Evolutionary conservation across 1,284 basidiomycete species (phyloP).

Genomic region (Cryptococcus hybrid): DNA sequence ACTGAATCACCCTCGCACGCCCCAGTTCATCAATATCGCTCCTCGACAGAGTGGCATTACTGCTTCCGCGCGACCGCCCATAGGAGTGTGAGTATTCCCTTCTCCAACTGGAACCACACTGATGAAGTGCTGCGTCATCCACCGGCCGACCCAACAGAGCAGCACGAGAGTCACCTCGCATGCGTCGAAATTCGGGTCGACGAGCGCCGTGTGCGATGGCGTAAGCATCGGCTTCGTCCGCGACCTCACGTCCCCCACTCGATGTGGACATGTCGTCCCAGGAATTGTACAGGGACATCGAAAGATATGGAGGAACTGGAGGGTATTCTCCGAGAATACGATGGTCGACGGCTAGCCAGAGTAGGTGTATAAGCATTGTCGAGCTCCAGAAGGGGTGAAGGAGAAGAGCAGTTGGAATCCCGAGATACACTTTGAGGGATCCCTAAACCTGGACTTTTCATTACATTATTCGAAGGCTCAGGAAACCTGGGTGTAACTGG

Average conservation of each 20-base stretch:
- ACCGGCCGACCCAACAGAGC: constrained; percentile 28
- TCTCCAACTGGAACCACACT: constrained; percentile 10
- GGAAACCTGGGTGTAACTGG: neutral
- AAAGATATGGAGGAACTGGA: constrained; percentile 1
- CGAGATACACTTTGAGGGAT: neutral
- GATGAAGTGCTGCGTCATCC: constrained; percentile 14
- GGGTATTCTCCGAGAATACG: neutral
- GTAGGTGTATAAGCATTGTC: neutral
- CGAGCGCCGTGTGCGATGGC: constrained; percentile 25
- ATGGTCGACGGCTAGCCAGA: neutral
- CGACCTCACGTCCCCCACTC: constrained; percentile 29
- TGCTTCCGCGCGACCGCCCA: constrained; percentile 1
- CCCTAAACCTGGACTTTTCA: neutral
- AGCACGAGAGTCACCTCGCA: constrained; percentile 36
- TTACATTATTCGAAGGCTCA: too few species aligned
- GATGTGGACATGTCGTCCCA: neutral
- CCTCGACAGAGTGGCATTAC: neutral
- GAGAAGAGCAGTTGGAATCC: neutral
- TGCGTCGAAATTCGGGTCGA: constrained; percentile 27
- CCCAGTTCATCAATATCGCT: constrained; percentile 6
- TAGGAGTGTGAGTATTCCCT: neutral
- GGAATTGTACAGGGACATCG: neutral
- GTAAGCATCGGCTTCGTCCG: constrained; percentile 30
- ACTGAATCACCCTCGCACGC: neutral
- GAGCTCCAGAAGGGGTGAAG: neutral